Base-by-base conservation (phyloP, 768 basidiomycete species). In the Mycena leptocephala region DNA sequence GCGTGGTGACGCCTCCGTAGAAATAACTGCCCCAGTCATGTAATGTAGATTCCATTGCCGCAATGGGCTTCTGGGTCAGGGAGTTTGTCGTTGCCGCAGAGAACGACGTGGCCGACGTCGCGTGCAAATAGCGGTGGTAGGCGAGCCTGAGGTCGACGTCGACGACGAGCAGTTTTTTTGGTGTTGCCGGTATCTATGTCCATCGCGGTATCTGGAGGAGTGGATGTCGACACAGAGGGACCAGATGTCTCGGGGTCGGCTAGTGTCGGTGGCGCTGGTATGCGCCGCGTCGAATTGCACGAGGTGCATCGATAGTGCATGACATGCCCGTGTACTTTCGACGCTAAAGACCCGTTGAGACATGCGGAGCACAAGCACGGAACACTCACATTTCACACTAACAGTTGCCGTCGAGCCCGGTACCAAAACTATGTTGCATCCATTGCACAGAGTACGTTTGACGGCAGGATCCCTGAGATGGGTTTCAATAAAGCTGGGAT, bases 361-460 rank as follows among this genome's bases (percentile, higher is more conserved):
- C 9, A 66, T 65, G 8, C 9, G 43, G 43, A 65, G 3, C 14
- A 79, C 26, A n/a, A 10, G 30, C 18, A n/a, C 13, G 32, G 13
- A 51, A 43, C 24, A 75, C 92, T 33, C 70, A 95, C 96, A 83
- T 84, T 92, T 92, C 10, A 95, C 84, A 3, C 95, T 92, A 28
- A 95, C 89, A 1, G 87, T 88, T 0, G 91, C 90, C 1, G 94
- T 93, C 1, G 90, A 76, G 16, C 96, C 96, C 0, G 95, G 93
- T 1, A 96, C 78, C 5, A 97, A 86, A 10, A 93, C 87, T 0
- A 87, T 82, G 70, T 90, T 87, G 80, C 96, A 97, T 2, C 87
- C 87, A 81, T 90, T 92, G 85, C 96, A 97, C 9, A 96, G 79
- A 2, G 93, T 91, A 14, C 96, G 93, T 82, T 97, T 97, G n/a